Base-by-base conservation (phyloP, 371 early-diverging fungal species). In the Quaeritorhiza haematococci region DNA sequence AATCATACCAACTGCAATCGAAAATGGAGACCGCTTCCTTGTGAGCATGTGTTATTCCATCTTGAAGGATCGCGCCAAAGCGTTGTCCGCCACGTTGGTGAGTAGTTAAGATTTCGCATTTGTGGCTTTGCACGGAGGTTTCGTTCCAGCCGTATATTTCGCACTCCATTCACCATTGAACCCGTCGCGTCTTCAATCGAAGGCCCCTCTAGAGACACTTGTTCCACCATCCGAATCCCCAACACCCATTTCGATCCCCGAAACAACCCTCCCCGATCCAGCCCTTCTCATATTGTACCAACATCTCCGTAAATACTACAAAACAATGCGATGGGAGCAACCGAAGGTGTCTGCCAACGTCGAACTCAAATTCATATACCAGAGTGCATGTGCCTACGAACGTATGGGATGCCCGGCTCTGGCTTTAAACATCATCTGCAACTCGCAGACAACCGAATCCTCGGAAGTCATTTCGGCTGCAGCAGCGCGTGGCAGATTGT, bases 221-320 rank as follows among this genome's bases (percentile, higher is more conserved):
- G n/a, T 74, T 72, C 53, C 60, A 66, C 42, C 42, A 3, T 17
- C 27, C 21, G 43, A 32, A 29, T 13, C 44, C 45, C 23, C 48
- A 56, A 19, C 72, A 7, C n/a, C 7, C 23, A 45, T 10, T 27
- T 45, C 10, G 46, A 45, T 45, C 21, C 46, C 6, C 27, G 23
- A 45, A 27, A 23, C 46, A 45, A 7, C 46, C 7, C n/a, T 75
- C 26, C 73, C 71, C 1, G 90, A 93, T 56, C 91, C 94, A 1
- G 81, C 86, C 43, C 72, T 92, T 0, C 68, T 91, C 35, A 82
- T 90, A 15, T 58, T 92, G n/a, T 90, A 89, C 59, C 74, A 84
- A 28, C 73, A 85, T 50, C 66, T 93, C 55, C 79, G 77, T 21
- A 64, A 64, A 33, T 59, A 66, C 1, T 77, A 76, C 48, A 74